Conservation (phyloP, 257 asterid genomes). For the Solanum commersonii region DNA sequence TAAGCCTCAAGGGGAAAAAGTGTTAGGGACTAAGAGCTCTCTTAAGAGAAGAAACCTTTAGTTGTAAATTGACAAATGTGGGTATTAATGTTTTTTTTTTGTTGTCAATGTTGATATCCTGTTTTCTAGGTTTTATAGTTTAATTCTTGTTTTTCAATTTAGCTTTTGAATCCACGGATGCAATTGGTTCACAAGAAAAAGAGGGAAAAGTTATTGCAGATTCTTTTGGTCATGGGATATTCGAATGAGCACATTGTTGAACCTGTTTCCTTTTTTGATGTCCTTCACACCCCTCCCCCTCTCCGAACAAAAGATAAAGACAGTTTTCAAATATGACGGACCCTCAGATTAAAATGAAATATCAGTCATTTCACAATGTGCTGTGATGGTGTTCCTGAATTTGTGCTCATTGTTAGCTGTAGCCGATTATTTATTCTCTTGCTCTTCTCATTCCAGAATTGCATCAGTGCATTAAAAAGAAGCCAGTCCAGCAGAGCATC, state of each 20-base stretch:
- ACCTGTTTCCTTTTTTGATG: neutral
- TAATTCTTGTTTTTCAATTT: neutral
- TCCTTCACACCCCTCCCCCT: neutral
- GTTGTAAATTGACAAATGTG: neutral
- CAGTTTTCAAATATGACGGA: neutral
- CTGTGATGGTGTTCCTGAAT: neutral
- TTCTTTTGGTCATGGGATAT: neutral
- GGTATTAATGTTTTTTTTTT: neutral
- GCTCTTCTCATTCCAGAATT: neutral
- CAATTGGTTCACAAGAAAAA: neutral
- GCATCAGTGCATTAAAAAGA: neutral
- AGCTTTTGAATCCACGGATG: neutral
- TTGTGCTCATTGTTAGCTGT: neutral
- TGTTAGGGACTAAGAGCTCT: neutral
- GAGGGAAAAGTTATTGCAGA: neutral
- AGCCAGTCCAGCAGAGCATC: neutral
- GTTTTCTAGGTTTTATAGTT: neutral
- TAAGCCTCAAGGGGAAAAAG: neutral
- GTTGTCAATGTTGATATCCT: neutral
- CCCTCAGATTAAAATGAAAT: neutral
- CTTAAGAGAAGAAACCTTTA: neutral
- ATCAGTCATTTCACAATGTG: neutral
- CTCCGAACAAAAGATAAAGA: neutral
- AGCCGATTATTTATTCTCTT: neutral
- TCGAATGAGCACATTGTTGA: neutral